Evolutionary conservation across 441 rosid genomes (phyloP).

Genomic region (Capsella rubella): DNA sequence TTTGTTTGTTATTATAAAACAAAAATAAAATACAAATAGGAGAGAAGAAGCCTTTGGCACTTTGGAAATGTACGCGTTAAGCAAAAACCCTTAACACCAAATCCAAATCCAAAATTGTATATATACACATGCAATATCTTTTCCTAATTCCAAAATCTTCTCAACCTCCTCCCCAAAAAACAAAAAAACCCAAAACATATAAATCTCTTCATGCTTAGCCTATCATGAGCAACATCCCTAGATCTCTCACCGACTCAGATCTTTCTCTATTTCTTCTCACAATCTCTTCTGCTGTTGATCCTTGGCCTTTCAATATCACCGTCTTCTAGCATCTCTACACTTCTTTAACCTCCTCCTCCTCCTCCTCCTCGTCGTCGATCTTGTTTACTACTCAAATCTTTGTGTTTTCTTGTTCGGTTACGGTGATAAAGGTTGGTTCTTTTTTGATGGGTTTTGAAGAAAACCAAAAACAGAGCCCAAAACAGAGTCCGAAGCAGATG

Average conservation of each 20-base stretch:
- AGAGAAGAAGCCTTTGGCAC: constrained; percentile 22
- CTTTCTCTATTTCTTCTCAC: constrained; percentile 72
- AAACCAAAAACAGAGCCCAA: constrained; percentile 33
- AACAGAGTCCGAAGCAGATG: constrained; percentile 36
- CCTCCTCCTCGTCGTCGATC: constrained; percentile 1
- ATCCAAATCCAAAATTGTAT: constrained; percentile 17
- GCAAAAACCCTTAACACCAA: constrained; percentile 21
- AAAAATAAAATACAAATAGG: background rate
- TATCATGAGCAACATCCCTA: constrained; percentile 93
- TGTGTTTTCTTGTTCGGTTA: constrained; percentile 25
- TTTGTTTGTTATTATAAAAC: no score
- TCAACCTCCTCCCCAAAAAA: background rate
- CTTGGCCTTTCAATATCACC: constrained; percentile 74
- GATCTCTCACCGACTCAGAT: constrained; percentile 73
- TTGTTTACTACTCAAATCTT: constrained; percentile 4
- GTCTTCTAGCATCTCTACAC: constrained; percentile 46
- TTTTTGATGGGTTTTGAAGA: constrained; percentile 54
- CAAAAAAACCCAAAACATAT: background rate
- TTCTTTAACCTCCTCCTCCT: constrained; percentile 20
- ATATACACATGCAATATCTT: no score
- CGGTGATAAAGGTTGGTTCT: constrained; percentile 25
- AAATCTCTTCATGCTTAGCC: constrained; percentile 16
- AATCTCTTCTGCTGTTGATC: constrained; percentile 74
- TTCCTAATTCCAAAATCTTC: constrained; percentile 18
- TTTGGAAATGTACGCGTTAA: constrained; percentile 37